Conservation (phyloP, 1,284 basidiomycete species). For the Sporisorium exsertum region DNA sequence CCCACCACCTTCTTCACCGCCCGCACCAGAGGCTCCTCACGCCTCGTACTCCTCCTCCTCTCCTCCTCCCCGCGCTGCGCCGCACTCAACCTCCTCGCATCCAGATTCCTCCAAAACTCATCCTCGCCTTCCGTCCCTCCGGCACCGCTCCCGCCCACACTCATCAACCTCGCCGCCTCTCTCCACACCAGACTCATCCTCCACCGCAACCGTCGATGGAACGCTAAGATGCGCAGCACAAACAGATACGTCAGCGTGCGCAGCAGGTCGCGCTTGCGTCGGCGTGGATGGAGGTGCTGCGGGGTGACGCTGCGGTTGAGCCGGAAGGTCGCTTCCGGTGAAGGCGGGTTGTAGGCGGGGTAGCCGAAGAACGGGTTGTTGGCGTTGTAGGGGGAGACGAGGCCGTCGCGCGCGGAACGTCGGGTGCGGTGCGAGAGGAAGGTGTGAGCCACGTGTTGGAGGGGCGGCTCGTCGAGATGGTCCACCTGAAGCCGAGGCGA, state of each 20-base stretch:
- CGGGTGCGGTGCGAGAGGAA: conserved; percentile 64
- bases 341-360: conserved; percentile 71
- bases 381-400: conserved; percentile 69
- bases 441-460: conserved; percentile 31
- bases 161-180: conserved; percentile 19
- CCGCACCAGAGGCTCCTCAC: background rate
- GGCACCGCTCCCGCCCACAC: conserved; percentile 12
- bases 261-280: conserved; percentile 64
- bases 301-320: conserved; percentile 17
- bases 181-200: conserved; percentile 25
- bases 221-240: conserved; percentile 60
- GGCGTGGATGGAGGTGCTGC: conserved; percentile 50
- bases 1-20: conserved; percentile 20
- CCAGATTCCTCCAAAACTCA: conserved; percentile 41
- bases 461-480: conserved; percentile 48
- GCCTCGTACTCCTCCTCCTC: background rate
- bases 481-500: conserved; percentile 52
- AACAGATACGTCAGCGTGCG: conserved; percentile 67
- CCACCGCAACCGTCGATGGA: conserved; percentile 55
- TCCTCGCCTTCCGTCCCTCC: conserved; percentile 19
- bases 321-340: conserved; percentile 18
- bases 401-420: conserved; percentile 55
- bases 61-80: background rate
- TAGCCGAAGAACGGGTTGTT: conserved; percentile 88
- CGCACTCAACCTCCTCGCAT: conserved; percentile 18